These are phyloP conservation scores for Amoeboaphelidium protococcarum DNA, from an alignment of 371 early-diverging fungal species.

Conservation along the genomic window DNA sequence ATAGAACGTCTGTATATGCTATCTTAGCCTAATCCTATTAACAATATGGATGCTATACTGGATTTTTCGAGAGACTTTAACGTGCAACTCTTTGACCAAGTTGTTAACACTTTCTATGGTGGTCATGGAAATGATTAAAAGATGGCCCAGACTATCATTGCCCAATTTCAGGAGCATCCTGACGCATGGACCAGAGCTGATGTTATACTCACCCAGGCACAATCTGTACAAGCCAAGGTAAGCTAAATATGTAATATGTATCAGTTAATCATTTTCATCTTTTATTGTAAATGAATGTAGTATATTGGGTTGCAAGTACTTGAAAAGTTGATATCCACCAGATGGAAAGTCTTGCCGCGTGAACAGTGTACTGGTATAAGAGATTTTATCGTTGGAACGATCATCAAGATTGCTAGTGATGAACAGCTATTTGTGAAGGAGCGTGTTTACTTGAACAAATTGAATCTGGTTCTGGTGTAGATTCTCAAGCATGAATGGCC, in stretches of 20 bases:
- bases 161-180: conserved; percentile 87
- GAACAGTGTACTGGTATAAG: conserved; percentile 61
- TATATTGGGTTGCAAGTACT: conserved; percentile 87
- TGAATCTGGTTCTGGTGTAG: conserved; percentile 84
- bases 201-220: conserved; percentile 64
- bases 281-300: conserved; percentile 43
- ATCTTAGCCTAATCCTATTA: too few species aligned
- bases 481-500: conserved; percentile 99
- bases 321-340: conserved; percentile 84
- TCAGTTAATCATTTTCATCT: too few species aligned
- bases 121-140: conserved; percentile 51
- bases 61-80: conserved; percentile 73
- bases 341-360: conserved; percentile 81
- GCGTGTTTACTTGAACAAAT: conserved; percentile 49
- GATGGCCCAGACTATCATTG: conserved; percentile 46
- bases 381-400: conserved; percentile 58
- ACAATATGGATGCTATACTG: conserved; percentile 48
- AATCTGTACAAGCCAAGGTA: conserved; percentile 63
- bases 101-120: conserved; percentile 46
- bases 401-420: conserved; percentile 64
- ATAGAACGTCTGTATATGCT: too few species aligned
- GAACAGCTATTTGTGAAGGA: conserved; percentile 39
- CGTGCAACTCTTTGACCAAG: conserved; percentile 55
- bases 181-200: conserved; percentile 92
- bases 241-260: too few species aligned